phyloP scores from a whole-genome alignment of 2,329 filamentous ascomycete species.

The Sphaerostilbella broomeana region DNA sequence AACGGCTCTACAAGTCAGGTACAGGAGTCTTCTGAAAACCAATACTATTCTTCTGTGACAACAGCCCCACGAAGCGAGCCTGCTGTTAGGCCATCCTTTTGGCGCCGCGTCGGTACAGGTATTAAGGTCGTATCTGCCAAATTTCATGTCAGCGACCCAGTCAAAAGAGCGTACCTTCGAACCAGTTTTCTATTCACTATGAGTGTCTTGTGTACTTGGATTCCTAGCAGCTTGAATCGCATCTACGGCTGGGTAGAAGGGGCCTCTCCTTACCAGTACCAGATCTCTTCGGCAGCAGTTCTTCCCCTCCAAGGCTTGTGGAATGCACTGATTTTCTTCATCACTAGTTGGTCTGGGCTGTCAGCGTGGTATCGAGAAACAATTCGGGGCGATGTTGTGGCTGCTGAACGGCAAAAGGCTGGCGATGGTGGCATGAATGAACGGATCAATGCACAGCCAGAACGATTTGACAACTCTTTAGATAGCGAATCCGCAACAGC shows the following conservation, averaged over 20 bases:
- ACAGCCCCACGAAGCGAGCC: conserved; percentile 15
- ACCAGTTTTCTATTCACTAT: conserved; percentile 56
- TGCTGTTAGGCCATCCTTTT: conserved; percentile 10
- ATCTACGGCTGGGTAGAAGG: conserved; percentile 58
- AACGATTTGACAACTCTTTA: conserved; percentile 18
- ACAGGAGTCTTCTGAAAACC: conserved; percentile 19
- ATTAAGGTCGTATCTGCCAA: conserved; percentile 28
- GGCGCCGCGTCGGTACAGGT: conserved; percentile 15
- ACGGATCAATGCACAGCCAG: conserved; percentile 6
- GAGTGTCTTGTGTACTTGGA: conserved; percentile 56
- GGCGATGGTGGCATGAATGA: conserved; percentile 8
- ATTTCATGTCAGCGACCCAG: conserved; percentile 41
- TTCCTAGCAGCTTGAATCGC: conserved; percentile 64
- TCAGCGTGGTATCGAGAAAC: conserved; percentile 13
- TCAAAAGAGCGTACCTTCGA: conserved; percentile 55
- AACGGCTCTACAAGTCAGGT: conserved; percentile 12
- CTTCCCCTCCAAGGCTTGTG: conserved; percentile 73
- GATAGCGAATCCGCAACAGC: conserved; percentile 25
- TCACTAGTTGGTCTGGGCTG: conserved; percentile 46
- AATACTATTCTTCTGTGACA: conserved; percentile 30
- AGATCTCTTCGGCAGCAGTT: conserved; percentile 63
- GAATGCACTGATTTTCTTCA: conserved; percentile 72
- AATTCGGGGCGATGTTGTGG: not conserved
- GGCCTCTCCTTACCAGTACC: conserved; percentile 54
- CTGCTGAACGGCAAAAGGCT: conserved; percentile 2